Conservation (phyloP, 495 filamentous ascomycete species). For the Hypoxylon crocopeplum region DNA sequence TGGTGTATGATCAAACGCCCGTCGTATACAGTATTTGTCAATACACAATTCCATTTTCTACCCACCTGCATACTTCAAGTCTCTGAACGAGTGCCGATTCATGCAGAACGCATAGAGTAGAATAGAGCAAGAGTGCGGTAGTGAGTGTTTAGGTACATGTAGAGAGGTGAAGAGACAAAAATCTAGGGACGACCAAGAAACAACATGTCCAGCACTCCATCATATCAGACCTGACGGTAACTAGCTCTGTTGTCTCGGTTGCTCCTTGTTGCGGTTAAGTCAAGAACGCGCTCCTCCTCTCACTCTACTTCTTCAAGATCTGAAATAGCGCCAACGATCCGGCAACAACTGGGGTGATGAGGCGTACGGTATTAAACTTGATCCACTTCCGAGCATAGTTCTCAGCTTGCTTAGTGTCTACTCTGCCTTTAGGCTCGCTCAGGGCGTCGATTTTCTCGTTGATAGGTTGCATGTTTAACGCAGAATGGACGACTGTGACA, state of each 20-base stretch:
- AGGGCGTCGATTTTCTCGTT: constrained; percentile 55
- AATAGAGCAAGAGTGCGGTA: too few species aligned
- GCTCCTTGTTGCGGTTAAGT: too few species aligned
- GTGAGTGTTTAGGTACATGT: too few species aligned
- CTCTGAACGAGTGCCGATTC: background rate
- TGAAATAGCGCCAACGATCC: constrained; percentile 48
- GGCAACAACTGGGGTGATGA: constrained; percentile 51
- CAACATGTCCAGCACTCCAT: too few species aligned
- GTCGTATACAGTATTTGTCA: background rate
- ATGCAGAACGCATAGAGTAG: too few species aligned
- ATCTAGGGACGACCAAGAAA: too few species aligned
- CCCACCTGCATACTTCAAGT: background rate
- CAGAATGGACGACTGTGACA: constrained; percentile 53
- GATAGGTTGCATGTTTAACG: constrained; percentile 58
- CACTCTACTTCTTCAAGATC: constrained; percentile 31
- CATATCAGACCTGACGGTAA: too few species aligned
- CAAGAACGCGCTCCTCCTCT: background rate
- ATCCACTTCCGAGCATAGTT: constrained; percentile 48
- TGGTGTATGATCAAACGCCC: too few species aligned
- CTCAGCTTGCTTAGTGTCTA: constrained; percentile 45
- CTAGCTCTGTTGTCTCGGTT: too few species aligned
- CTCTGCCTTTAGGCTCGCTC: constrained; percentile 35
- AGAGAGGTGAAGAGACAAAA: background rate
- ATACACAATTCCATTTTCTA: background rate
- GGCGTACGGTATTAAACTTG: constrained; percentile 44